A percentile compares a stretch with the other conserved stretches of the same genome.
These are phyloP conservation scores for Auriscalpium orientale DNA, from an alignment of 768 basidiomycete genomes.

Conservation along the genomic window DNA sequence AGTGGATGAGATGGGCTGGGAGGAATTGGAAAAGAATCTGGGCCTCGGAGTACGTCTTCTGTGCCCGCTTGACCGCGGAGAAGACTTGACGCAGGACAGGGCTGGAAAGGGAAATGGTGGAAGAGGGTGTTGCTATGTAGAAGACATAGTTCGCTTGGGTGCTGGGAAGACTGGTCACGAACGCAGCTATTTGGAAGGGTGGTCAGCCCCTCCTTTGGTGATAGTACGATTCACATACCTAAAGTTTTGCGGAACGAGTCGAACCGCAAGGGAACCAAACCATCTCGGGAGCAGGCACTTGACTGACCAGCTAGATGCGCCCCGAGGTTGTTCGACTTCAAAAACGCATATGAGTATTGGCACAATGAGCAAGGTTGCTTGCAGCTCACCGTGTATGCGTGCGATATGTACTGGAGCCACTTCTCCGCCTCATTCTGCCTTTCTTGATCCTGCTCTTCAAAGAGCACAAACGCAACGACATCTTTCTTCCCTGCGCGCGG, in stretches of 20 bases:
- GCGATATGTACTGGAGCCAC: slow-evolving; percentile 52
- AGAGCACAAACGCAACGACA: slow-evolving; percentile 58
- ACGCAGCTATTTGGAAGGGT: slow-evolving; percentile 34
- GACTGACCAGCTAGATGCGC: slow-evolving; percentile 45
- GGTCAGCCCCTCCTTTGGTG: not conserved
- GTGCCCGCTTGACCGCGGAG: slow-evolving; percentile 50
- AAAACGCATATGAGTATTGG: not conserved
- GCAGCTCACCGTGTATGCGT: slow-evolving; percentile 50
- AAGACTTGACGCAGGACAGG: slow-evolving; percentile 63
- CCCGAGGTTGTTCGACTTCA: slow-evolving; percentile 57
- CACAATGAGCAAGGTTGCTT: not conserved
- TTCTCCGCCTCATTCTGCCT: slow-evolving; percentile 38
- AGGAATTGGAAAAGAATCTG: slow-evolving; percentile 67
- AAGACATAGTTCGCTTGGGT: slow-evolving; percentile 44
- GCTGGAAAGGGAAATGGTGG: slow-evolving; percentile 56
- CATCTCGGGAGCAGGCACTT: slow-evolving; percentile 38
- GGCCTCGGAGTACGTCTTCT: slow-evolving; percentile 36
- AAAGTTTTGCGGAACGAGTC: slow-evolving; percentile 68
- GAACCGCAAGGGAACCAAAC: slow-evolving; percentile 55
- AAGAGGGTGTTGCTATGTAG: slow-evolving; percentile 59
- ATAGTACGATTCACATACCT: slow-evolving; percentile 28
- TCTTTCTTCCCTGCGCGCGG: slow-evolving; percentile 70
- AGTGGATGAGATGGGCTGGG: slow-evolving; percentile 53
- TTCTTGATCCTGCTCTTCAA: slow-evolving; percentile 51
- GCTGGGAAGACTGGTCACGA: slow-evolving; percentile 37